Conservation (phyloP, 2,329 filamentous ascomycete species). For the Penicillium sp. region DNA sequence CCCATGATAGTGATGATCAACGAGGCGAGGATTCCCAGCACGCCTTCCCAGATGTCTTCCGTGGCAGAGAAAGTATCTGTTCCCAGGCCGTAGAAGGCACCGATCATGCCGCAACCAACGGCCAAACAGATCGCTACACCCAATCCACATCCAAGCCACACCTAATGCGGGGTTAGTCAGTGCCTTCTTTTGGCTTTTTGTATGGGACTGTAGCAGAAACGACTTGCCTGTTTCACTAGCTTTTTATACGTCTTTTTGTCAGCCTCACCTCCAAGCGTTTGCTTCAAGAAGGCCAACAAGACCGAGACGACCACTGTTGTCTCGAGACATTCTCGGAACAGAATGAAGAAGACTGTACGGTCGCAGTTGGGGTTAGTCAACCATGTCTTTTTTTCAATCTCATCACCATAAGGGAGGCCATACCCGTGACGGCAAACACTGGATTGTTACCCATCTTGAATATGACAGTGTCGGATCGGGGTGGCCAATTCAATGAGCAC, state of each 20-base stretch:
- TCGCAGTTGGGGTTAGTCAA: conserved; percentile 6
- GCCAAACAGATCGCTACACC: conserved; percentile 70
- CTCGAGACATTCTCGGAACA: conserved; percentile 82
- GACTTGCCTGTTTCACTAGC: conserved; percentile 62
- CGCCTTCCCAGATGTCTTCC: conserved; percentile 82
- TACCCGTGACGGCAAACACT: conserved; percentile 34
- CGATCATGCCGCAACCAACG: conserved; percentile 72
- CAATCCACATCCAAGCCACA: conserved; percentile 71
- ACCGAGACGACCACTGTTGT: conserved; percentile 85
- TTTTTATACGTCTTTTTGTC: conserved; percentile 70
- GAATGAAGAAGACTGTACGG: conserved; percentile 35
- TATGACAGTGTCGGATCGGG: background rate
- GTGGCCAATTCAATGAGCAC: conserved; percentile 1
- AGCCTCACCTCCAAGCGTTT: conserved; percentile 71
- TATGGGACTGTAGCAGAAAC: background rate
- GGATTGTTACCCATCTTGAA: conserved; percentile 29
- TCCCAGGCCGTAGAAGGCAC: conserved; percentile 73
- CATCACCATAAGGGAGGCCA: background rate
- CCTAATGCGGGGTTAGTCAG: conserved; percentile 36
- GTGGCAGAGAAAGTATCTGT: conserved; percentile 69
- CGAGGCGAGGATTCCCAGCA: conserved; percentile 75
- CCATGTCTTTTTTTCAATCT: background rate
- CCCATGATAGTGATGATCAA: conserved; percentile 85
- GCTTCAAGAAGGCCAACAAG: conserved; percentile 83
- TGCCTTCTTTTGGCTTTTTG: background rate